phyloP scores from a whole-genome alignment of 768 basidiomycete genomes.

The Russula sp. region DNA sequence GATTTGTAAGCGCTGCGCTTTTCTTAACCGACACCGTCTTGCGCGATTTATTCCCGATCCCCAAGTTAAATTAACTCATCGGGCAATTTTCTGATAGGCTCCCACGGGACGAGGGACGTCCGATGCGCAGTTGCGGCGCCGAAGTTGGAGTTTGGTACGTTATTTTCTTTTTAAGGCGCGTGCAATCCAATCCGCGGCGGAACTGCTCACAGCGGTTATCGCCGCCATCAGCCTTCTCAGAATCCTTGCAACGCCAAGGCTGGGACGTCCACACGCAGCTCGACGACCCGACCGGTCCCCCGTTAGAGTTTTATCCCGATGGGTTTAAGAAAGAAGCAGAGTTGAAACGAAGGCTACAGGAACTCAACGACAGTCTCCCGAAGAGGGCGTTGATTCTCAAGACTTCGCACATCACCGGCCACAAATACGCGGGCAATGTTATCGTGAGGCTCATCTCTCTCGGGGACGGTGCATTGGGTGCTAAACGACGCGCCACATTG shows the following conservation, averaged over 20 bases:
- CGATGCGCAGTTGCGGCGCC: constrained; percentile 86
- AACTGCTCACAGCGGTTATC: not conserved
- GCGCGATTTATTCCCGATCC: not conserved
- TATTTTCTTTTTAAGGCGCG: constrained; percentile 3
- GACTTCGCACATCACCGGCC: constrained; percentile 89
- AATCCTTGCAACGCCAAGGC: constrained; percentile 55
- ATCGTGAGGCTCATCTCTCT: constrained; percentile 50
- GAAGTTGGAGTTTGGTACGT: constrained; percentile 67
- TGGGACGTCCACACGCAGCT: constrained; percentile 75
- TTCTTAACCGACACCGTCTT: not conserved
- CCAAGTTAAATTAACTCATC: not conserved
- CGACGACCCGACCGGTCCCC: constrained; percentile 48
- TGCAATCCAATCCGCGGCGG: not conserved
- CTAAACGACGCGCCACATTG: not conserved
- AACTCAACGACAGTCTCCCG: constrained; percentile 46
- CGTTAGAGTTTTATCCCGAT: constrained; percentile 56
- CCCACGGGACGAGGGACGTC: constrained; percentile 90
- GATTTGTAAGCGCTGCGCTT: constrained; percentile 57
- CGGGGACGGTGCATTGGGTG: not conserved
- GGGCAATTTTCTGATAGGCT: constrained; percentile 46
- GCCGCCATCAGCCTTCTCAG: constrained; percentile 49
- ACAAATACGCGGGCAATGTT: constrained; percentile 88
- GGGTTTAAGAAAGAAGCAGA: constrained; percentile 50
- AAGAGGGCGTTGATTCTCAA: constrained; percentile 78
- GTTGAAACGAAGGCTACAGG: constrained; percentile 41